Evolutionary conservation across 768 basidiomycete genomes (phyloP), one percentile per base, ranked within the genome.

Genomic region (Hirschioporus abietinus): DNA sequence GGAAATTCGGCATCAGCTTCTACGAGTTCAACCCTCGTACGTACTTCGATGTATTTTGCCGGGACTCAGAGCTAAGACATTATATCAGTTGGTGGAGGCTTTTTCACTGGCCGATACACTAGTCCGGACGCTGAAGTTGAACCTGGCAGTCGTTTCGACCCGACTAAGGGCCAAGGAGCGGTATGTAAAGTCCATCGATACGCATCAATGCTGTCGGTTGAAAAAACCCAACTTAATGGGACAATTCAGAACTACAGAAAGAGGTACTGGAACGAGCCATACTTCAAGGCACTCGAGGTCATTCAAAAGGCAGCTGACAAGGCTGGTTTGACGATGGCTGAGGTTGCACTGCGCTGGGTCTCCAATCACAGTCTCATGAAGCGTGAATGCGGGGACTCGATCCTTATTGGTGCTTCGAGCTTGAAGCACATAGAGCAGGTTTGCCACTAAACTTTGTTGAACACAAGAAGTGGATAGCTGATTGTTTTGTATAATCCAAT

Each of bases 371-470:
- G 81, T n/a, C 70, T 76, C 52, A 71, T 83, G 70, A 78, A 81
- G 69, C 75, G 80, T 8, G 83, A 85, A 68, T 70, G 78, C 26
- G 81, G 83, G 12, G 83, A 86, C 69, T 74, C 82, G 25, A 76
- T 88, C 66, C 75, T 89, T 65, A 88, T 90, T 69, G 88, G 88
- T n/a, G 88, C 87, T 27, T 85, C 83, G 4, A 85, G 80, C 66
- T 63, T 84, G 68, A 76, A 78, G 34, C 88, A 90, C 70, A 83
- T 88, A 61, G 81, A 88, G 72, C 76, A 83, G 76, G 82, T 81
- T 35, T 64, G 57, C 20, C 60, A 10, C 17, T n/a, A 12, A 52
- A 52, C 42, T 15, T 52, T 20, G 30, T 20, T 12, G 12, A 15
- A 52, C 20, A 12, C 12, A 52, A 10, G 42, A 12, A 20, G 3